Base-by-base conservation (phyloP, 139 green algal genomes). In the Nannochloris sp. region DNA sequence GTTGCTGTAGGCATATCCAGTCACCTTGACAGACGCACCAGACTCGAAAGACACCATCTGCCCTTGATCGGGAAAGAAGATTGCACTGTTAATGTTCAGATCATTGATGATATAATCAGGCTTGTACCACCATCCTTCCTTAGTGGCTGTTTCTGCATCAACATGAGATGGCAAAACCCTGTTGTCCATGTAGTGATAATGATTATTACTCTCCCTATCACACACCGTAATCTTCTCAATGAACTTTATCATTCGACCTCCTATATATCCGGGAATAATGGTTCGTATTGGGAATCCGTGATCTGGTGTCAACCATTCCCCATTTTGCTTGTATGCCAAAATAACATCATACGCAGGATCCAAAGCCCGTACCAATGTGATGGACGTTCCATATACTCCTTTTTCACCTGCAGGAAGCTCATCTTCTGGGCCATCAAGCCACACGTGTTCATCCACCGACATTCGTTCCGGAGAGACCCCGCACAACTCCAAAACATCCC, bases 41-140 rank as follows among this genome's bases (percentile, higher is more conserved):
- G 83, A 71, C 9, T 33, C n/a, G 20, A 95, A 70, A 2, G 73
- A 64, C 25, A 98, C 48, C 12, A 91, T 63, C 75, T 97, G 89
- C 55, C 95, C 87, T 71, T 99, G 91, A 61, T 70, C 81, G 5
- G 93, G 93, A 17, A 75, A 77, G 12, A 78, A 77, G 11, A 97
- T 89, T 25, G 85, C 89, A 2, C 73, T 87, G 76, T 99, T 96
- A 71, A 99, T 92, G 81, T 97, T 96, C 29, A 99, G 77, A 62
- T 99, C 83, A 67, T 97, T 99, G 85, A 97, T 94, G 70, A 99
- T 96, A 73, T 87, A 98, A 64, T 98, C 93, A 3, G 91, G 89
- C 66, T 95, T 92, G 82, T 85, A 94, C 91, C 93, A 98, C 91
- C 89, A 97, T 48, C 86, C 85, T 67, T 94, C 91, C 45, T 73